Conservation (phyloP, 192 early-diverging fungal species). For the Podila epigama region DNA sequence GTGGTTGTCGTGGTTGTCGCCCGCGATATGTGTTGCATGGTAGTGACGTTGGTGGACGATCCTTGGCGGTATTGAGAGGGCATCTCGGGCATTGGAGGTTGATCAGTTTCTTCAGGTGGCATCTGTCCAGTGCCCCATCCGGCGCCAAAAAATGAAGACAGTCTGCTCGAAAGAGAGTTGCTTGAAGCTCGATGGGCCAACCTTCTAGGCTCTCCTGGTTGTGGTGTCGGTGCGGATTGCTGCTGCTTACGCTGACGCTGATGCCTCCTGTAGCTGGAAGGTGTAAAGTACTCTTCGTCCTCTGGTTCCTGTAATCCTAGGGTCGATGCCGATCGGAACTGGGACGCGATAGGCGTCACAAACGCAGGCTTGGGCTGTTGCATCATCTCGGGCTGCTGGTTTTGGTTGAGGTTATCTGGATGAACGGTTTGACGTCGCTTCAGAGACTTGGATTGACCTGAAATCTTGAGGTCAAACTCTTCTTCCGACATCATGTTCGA, state of each 20-base stretch:
- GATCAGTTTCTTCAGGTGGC: neutral
- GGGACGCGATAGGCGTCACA: constrained; percentile 42
- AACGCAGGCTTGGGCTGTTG: constrained; percentile 45
- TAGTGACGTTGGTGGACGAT: neutral
- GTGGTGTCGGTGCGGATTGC: constrained; percentile 10
- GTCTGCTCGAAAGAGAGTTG: constrained; percentile 30
- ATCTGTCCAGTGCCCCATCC: constrained; percentile 29
- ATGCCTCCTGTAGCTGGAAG: constrained; percentile 42
- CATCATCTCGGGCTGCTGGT: constrained; percentile 19
- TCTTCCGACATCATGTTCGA: constrained; percentile 50
- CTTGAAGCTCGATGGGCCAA: constrained; percentile 18
- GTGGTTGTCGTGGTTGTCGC: neutral
- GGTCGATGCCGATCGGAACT: constrained; percentile 15
- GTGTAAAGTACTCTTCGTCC: constrained; percentile 20
- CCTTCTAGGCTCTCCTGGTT: neutral
- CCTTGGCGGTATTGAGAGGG: constrained; percentile 7
- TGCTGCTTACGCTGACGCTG: constrained; percentile 38
- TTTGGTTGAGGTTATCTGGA: constrained; percentile 10
- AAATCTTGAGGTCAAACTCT: constrained; percentile 47
- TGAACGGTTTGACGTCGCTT: constrained; percentile 38
- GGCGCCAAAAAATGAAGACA: constrained; percentile 42
- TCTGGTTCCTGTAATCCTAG: neutral
- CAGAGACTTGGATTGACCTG: constrained; percentile 24
- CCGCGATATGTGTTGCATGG: too few relatives aligned
- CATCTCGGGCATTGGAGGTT: constrained; percentile 2